phyloP scores from a whole-genome alignment of 306 rosid species.

The Cajanus cajan region DNA sequence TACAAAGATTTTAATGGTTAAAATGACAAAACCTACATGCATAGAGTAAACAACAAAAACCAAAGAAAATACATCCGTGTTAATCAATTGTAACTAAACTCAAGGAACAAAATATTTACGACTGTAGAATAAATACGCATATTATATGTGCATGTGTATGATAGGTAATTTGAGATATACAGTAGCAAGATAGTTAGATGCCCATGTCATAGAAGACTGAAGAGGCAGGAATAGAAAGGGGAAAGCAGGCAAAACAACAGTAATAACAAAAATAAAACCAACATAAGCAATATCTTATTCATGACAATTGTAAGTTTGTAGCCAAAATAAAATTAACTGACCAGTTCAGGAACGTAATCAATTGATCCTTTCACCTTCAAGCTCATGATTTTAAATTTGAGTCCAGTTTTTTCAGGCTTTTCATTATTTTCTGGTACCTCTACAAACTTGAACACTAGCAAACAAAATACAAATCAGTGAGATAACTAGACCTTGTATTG shows the following conservation, averaged over 20 bases:
- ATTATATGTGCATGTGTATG: not conserved
- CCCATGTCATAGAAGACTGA: not conserved
- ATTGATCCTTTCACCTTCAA: constrained; percentile 89
- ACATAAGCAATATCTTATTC: not conserved
- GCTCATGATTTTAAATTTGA: constrained; percentile 98
- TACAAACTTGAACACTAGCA: constrained; percentile 90
- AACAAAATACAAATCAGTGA: constrained; percentile 26
- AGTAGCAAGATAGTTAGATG: not conserved
- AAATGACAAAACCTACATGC: not conserved
- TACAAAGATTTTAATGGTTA: not conserved
- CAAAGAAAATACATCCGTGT: not conserved
- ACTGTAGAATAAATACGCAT: not conserved
- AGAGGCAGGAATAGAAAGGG: not conserved
- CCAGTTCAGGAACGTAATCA: constrained; percentile 97
- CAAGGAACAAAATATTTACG: not conserved
- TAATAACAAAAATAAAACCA: not conserved
- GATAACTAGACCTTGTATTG: not conserved
- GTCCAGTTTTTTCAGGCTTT: constrained; percentile 78
- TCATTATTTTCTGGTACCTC: constrained; percentile 93
- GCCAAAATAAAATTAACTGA: constrained; percentile 42
- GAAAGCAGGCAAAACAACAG: not conserved
- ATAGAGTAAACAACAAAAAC: constrained; percentile 9
- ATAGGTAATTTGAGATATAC: not conserved
- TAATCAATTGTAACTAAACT: not conserved
- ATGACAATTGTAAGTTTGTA: not conserved